These are phyloP conservation scores for Tulasnella calospora DNA, from an alignment of 768 basidiomycete species.

Conservation along the genomic window DNA sequence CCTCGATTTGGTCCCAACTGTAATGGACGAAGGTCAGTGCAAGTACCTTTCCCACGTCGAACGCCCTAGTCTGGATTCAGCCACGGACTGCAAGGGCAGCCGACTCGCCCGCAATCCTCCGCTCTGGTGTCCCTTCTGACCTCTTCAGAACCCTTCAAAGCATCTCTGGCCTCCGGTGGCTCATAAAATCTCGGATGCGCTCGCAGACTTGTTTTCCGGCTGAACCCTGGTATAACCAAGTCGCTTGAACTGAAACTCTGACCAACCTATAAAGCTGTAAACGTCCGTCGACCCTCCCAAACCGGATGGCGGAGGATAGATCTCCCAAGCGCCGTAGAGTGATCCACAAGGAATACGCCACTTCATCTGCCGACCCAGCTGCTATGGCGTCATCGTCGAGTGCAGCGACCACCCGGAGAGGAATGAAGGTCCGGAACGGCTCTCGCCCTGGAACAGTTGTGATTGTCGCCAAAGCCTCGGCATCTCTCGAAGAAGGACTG, in stretches of 20 bases:
- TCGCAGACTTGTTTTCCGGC: background rate
- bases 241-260: background rate
- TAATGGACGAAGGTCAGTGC: conserved; percentile 11
- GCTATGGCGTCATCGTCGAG: background rate
- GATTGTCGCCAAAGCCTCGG: conserved; percentile 3
- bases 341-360: background rate
- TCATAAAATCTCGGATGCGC: conserved; percentile 4
- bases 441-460: background rate
- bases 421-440: background rate
- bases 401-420: background rate
- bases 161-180: background rate
- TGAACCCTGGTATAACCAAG: background rate
- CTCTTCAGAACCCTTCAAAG: background rate
- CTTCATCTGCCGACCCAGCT: conserved; percentile 14
- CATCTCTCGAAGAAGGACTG: background rate
- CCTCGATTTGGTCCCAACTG: conserved; percentile 9
- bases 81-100: conserved; percentile 2
- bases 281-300: background rate
- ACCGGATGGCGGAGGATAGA: conserved; percentile 13
- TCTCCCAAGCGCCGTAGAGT: background rate
- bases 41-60: background rate
- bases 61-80: background rate
- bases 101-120: conserved; percentile 7
- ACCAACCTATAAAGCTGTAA: background rate
- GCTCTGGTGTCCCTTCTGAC: background rate